Evolutionary conservation across 1,139 yeast genomes (phyloP), one percentile per base, ranked within the genome.

Genomic region (Pneumocystis canis): DNA sequence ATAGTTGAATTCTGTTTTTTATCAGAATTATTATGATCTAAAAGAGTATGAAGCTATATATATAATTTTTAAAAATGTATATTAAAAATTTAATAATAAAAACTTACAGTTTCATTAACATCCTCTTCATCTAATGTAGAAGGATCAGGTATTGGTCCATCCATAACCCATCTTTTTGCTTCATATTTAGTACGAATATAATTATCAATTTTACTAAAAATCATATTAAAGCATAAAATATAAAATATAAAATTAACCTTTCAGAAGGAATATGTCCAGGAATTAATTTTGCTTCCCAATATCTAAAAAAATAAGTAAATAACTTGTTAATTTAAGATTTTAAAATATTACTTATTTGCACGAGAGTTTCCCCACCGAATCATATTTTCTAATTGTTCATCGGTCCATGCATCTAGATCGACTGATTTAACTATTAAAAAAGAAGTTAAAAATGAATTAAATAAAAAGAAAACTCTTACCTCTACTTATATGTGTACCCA

Each of bases 341-440:
- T 18, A 7, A 30, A 18, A 6, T 61, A 70, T 69, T 76, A 84
- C 61, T 73, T 68, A 72, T 92, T 92, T 41, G 94, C 90, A 68
- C 82, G 81, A 59, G 76, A 79, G 72, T 90, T 92, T 3, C 96
- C 96, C 95, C 96, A 88, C 69, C 81, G 77, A 58, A 89, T 83
- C 85, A 92, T 84, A 69, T 82, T 83, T 66, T 82, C 84, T 57
- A 89, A 82, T 73, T 92, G 97, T 71, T 87, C 95, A 69, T 89
- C 96, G 11, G 95, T 87, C 98, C 98, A 92, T 0, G 95, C 86
- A 73, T 92, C 97, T 71, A 92, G 80, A 76, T 92, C 98, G 60
- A 92, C 94, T 5, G 95, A 86, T 72, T 87, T 87, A 60, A 87
- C 95, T 70, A 84, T 47, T 58, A 39, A 47, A 6, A 60, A 32